Conservation (phyloP, 2,329 filamentous ascomycete genomes). For the Fusarium hainanense region DNA sequence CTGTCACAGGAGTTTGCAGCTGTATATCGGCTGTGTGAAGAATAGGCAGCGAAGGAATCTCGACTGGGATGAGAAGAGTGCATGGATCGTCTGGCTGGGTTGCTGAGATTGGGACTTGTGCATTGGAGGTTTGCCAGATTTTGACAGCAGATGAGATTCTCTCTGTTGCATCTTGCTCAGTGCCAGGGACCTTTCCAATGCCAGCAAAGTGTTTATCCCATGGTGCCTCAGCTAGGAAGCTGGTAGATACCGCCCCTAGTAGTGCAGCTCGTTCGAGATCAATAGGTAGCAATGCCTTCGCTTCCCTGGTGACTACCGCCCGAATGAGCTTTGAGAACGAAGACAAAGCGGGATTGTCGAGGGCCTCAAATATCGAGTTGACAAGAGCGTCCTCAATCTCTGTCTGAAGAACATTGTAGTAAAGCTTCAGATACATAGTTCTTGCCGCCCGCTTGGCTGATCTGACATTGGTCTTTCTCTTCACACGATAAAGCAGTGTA, state of each 20-base stretch:
- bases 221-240: conserved; percentile 56
- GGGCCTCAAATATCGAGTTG: conserved; percentile 54
- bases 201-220: conserved; percentile 65
- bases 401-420: conserved; percentile 81
- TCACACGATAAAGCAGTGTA: conserved; percentile 83
- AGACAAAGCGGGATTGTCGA: conserved; percentile 55
- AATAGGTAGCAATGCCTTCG: conserved; percentile 58
- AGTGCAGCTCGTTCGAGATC: conserved; percentile 68
- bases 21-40: conserved; percentile 82
- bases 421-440: conserved; percentile 74
- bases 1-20: conserved; percentile 56
- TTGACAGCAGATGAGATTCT: conserved; percentile 47
- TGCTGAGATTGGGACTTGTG: conserved; percentile 44
- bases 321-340: conserved; percentile 61
- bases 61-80: conserved; percentile 88
- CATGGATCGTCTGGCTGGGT: conserved; percentile 52
- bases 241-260: conserved; percentile 62
- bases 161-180: conserved; percentile 48
- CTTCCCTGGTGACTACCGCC: conserved; percentile 57
- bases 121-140: conserved; percentile 49
- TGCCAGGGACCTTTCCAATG: conserved; percentile 56
- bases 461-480: conserved; percentile 60
- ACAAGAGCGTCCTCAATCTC: conserved; percentile 69
- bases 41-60: conserved; percentile 84
- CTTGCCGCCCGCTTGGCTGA: conserved; percentile 49